Conservation (phyloP, 805 yeast species). For the Saccharomycopsis guyanensis region DNA sequence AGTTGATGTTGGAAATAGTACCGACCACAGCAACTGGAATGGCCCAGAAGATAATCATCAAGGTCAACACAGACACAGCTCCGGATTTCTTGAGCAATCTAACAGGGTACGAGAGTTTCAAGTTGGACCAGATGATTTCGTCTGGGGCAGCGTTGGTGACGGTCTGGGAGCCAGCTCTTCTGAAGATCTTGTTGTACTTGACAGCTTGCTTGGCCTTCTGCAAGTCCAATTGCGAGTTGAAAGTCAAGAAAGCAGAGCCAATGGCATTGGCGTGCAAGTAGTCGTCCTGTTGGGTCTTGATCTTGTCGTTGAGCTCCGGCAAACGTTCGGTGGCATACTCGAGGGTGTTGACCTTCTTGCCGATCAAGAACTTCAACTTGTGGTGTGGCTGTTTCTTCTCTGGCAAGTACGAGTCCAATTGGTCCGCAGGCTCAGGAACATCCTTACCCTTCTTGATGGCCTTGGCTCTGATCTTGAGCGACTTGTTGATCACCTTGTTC, state of each 20-base stretch:
- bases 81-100: slow-evolving; percentile 49
- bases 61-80: slow-evolving; percentile 57
- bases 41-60: slow-evolving; percentile 83
- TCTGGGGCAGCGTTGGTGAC: slow-evolving; percentile 66
- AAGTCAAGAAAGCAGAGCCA: slow-evolving; percentile 73
- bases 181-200: slow-evolving; percentile 41
- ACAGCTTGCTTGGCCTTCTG: slow-evolving; percentile 85
- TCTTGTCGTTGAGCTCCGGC: slow-evolving; percentile 61
- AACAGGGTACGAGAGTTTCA: slow-evolving; percentile 47
- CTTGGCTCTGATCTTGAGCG: slow-evolving; percentile 49
- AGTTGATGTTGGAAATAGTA: slow-evolving; percentile 78
- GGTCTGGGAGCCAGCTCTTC: slow-evolving; percentile 40
- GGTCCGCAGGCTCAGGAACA: slow-evolving; percentile 49
- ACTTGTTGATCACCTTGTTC: slow-evolving; percentile 50
- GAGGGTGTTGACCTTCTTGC: slow-evolving; percentile 81
- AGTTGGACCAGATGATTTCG: slow-evolving; percentile 79
- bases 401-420: slow-evolving; percentile 53
- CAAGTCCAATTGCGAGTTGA: slow-evolving; percentile 77
- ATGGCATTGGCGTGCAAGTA: slow-evolving; percentile 44
- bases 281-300: slow-evolving; percentile 47
- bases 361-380: slow-evolving; percentile 59
- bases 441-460: slow-evolving; percentile 50
- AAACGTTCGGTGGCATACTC: slow-evolving; percentile 61
- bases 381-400: slow-evolving; percentile 80
- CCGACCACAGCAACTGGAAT: slow-evolving; percentile 98